Evolutionary conservation across 805 yeast species (phyloP), one percentile per base, ranked within the genome.

Genomic region (Scheffersomyces stipitis): DNA sequence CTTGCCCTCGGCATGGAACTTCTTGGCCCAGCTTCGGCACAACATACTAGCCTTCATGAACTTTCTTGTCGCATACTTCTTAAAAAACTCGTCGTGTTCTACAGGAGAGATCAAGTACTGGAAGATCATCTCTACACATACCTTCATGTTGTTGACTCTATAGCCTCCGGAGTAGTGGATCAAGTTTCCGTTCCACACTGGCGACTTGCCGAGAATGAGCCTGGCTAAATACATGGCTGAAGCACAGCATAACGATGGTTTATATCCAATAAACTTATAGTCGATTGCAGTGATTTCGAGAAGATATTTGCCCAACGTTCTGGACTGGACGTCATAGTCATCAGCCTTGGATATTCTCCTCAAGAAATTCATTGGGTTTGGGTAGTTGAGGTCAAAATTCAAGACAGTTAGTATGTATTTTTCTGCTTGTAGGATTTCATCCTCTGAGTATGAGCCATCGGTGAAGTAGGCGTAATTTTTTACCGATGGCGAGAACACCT

Each of bases 131-230:
- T 79, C 81, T 39, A 86, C 76, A 36, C 88, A 81, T 26, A 86
- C 86, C 45, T 73, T 72, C 60, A 93, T 62, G 49, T 85, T 89
- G 28, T 71, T 75, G 45, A 82, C 86, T 15, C 81, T 76, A 60
- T 86, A 86, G 8, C 95, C 97, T 23, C 97, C 97, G 15, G 93
- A 81, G 60, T 91, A 93, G 56, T 88, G 96, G 32, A 87, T 80
- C 47, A 91, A 69, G 62, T 89, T 90, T 6, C 85, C 84, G 56
- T 81, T 81, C 97, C 97, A 90, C 23, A 80, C 81, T 34, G 62
- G 80, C 47, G 52, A 62, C 70, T 63, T 80, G 15, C 83, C 83
- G 48, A 86, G 64, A 62, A 88, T 83, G 49, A 74, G 73, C 51
- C 96, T 74, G 5, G 96, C 80, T 34, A 87, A 72, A 60, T 76